Base-by-base conservation (phyloP, 345 rosid species). In the Litchi chinensis region DNA sequence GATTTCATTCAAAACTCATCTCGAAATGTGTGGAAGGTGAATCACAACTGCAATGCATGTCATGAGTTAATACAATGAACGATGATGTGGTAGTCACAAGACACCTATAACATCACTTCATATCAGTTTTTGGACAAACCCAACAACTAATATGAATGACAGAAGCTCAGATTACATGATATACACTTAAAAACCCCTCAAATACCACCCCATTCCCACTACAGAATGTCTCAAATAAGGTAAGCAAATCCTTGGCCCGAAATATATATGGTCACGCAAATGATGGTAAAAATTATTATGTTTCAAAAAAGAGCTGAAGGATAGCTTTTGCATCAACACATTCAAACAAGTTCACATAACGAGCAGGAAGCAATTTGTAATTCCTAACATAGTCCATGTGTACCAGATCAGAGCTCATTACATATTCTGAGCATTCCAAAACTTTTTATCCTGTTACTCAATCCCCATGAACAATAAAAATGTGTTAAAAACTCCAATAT, bases 301-400 rank as follows among this genome's bases (percentile, higher is more conserved):
- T 28, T 71, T 19, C 5, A 28, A 71, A 54, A 62, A 54, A 48
- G 40, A 50, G 11, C 43, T 26, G 0, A 24, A 69, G 13, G 44
- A 71, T 10, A 71, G 63, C 62, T 50, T 50, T 70, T 15, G 41
- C 43, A 16, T 24, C 56, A 9, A 50, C 74, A 48, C 22, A 1
- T 50, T 50, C 41, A 32, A 71, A 54, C 64, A 19, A 54, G n/a
- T 15, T 50, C 60, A 71, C 22, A n/a, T 18, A 54, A 44, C 19
- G 50, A 54, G 24, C 46, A 32, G 11, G 75, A 71, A 71, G 64
- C 65, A 54, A 32, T 71, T 71, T 32, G 37, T 32, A 32, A 32
- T 32, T 3, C 64, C 64, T 18, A 71, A 54, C 63, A 71, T 37
- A 18, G 24, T 43, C 44, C 63, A 71, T 28, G 39, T 10, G 8